Base-by-base conservation (phyloP, 805 yeast species). In the Yamadazyma paraphyllophila region DNA sequence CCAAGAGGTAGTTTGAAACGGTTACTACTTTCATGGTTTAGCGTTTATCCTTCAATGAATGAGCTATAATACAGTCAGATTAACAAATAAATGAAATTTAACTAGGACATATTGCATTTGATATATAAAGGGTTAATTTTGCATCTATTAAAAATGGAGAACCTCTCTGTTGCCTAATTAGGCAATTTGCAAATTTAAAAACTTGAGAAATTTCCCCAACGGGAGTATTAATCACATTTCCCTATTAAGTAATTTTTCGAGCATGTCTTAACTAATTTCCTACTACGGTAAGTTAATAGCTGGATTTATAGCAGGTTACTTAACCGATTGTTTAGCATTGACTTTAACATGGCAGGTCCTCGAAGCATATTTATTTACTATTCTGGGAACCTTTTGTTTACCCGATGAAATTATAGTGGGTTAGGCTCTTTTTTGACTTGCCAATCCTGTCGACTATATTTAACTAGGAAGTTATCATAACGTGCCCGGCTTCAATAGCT, bases 1-100 rank as follows among this genome's bases (percentile, higher is more conserved):
- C 50, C 57, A 62, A 56, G 37, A 60, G 50, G 43, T 56, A 55
- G 49, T 50, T 55, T 42, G 57, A 51, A 43, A 59, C 59, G 46
- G 60, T 48, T 16, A 53, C 46, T 48, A 61, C 45, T 52, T 55
- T 62, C 67, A 62, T 62, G 44, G 16, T 7, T 34, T 30, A 36
- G 36, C 31, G 39, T 43, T 9, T 20, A 27, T 20, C 36, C 10
- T 16, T 43, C 20, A 29, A 40, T 11, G 31, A 39, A 31, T 12
- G 16, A 33, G 24, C 43, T 42, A 35, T 42, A 32, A 35, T 29
- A 42, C 45, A 42, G 45, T 29, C 12, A 42, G 25, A n/a, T 20
- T 20, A 4, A 39, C 29, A 42, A 42, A 26, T 26, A 41, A 15
- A 26, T 34, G 43, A 32, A 40, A 26, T 25, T 13, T 12, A 9